Evolutionary conservation across 169 alveolate genomes (phyloP).

Genomic region (Cryptosporidium viatorum): DNA sequence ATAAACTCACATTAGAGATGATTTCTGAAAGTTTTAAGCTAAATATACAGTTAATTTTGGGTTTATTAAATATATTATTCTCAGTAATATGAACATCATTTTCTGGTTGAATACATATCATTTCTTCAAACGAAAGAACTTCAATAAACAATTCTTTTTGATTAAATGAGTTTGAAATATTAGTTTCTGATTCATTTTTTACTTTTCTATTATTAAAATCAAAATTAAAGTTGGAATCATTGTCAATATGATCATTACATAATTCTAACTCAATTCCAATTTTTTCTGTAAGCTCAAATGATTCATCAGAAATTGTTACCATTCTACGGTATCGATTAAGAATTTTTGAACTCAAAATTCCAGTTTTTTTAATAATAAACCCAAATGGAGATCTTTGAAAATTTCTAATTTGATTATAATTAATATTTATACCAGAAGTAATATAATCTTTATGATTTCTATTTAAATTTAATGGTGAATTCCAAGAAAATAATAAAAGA

Average conservation of each 20-base stretch:
- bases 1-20: background rate
- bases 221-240: background rate
- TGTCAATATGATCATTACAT: conserved; percentile 14
- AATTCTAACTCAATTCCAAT: conserved; percentile 2
- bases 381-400: conserved; percentile 14
- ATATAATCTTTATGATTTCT: background rate
- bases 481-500: conserved; percentile 55
- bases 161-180: background rate
- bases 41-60: conserved; percentile 9
- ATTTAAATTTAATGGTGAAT: background rate
- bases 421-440: background rate
- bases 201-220: background rate
- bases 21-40: conserved; percentile 36
- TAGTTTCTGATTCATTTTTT: background rate
- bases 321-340: conserved; percentile 7
- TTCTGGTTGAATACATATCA: background rate
- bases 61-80: background rate
- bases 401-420: background rate
- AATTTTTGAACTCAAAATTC: conserved; percentile 2
- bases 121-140: conserved; percentile 17
- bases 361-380: background rate
- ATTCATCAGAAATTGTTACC: background rate
- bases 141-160: conserved; percentile 8
- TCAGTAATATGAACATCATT: background rate
- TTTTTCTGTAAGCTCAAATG: background rate